Evolutionary conservation across 495 filamentous ascomycete genomes (phyloP).

Genomic region (Penicillium lagena): DNA sequence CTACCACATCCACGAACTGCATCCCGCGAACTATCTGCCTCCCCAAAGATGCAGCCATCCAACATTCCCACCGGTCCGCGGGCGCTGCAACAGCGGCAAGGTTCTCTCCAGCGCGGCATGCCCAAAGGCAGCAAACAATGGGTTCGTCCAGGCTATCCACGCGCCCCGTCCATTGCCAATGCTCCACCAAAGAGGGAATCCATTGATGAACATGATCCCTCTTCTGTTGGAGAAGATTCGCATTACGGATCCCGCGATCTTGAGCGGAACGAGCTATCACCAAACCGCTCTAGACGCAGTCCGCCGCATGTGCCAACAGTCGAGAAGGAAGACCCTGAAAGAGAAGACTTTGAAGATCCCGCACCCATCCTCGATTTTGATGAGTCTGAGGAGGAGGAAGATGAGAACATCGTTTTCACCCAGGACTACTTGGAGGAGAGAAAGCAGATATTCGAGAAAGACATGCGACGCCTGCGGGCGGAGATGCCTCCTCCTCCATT

Average conservation of each 20-base stretch:
- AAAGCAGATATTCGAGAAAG: conserved; percentile 40
- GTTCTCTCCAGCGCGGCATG: conserved; percentile 23
- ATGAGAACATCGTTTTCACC: conserved; percentile 39
- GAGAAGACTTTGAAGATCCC: not conserved
- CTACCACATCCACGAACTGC: conserved; percentile 20
- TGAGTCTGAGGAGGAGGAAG: conserved; percentile 36
- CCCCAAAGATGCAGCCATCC: conserved; percentile 45
- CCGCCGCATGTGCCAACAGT: conserved; percentile 2
- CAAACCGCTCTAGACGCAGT: not conserved
- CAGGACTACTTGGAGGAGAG: conserved; percentile 46
- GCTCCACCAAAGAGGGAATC: conserved; percentile 30
- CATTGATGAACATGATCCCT: conserved; percentile 35
- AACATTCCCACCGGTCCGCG: conserved; percentile 55
- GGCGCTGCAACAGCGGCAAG: conserved; percentile 37
- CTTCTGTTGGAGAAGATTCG: conserved; percentile 11
- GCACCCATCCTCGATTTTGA: conserved; percentile 26
- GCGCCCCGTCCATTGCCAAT: conserved; percentile 22
- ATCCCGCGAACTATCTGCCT: conserved; percentile 35
- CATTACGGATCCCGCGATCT: conserved; percentile 7
- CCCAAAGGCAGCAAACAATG: conserved; percentile 52
- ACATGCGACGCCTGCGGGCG: conserved; percentile 36
- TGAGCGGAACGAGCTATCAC: too few species aligned
- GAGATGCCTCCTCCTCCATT: conserved; percentile 39
- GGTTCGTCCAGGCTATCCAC: conserved; percentile 47
- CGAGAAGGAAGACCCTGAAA: conserved; percentile 6